Conservation (phyloP, 345 rosid genomes). For the Camelina sativa region DNA sequence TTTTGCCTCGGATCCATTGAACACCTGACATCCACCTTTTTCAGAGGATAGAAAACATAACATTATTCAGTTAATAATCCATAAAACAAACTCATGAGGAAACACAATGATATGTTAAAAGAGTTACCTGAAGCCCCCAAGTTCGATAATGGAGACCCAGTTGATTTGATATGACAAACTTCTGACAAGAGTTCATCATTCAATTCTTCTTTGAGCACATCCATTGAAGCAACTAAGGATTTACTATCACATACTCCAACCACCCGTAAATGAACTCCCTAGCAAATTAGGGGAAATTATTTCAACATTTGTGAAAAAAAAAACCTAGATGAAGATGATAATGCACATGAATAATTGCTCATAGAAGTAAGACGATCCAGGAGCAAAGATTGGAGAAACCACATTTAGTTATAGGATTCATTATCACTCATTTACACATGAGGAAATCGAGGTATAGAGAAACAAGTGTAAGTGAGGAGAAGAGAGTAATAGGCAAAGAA, state of each 20-base stretch:
- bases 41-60: neutral
- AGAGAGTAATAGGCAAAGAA: slow-evolving; percentile 35
- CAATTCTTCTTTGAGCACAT: slow-evolving; percentile 55
- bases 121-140: slow-evolving; percentile 54
- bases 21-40: slow-evolving; percentile 48
- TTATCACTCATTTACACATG: neutral
- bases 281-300: neutral
- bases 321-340: neutral
- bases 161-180: slow-evolving; percentile 64
- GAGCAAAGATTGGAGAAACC: neutral
- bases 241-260: slow-evolving; percentile 85
- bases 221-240: slow-evolving; percentile 56
- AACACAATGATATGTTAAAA: neutral
- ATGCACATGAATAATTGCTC: neutral
- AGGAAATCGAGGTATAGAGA: slow-evolving; percentile 1
- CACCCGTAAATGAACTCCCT: slow-evolving; percentile 82
- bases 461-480: neutral
- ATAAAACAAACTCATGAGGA: neutral
- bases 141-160: slow-evolving; percentile 55
- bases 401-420: neutral
- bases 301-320: too few species aligned
- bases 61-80: neutral
- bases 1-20: slow-evolving; percentile 47
- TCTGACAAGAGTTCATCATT: slow-evolving; percentile 58
- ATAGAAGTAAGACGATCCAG: slow-evolving; percentile 18